Evolutionary conservation across 1,284 basidiomycete species (phyloP).

Genomic region (Trichosporon ovoides): DNA sequence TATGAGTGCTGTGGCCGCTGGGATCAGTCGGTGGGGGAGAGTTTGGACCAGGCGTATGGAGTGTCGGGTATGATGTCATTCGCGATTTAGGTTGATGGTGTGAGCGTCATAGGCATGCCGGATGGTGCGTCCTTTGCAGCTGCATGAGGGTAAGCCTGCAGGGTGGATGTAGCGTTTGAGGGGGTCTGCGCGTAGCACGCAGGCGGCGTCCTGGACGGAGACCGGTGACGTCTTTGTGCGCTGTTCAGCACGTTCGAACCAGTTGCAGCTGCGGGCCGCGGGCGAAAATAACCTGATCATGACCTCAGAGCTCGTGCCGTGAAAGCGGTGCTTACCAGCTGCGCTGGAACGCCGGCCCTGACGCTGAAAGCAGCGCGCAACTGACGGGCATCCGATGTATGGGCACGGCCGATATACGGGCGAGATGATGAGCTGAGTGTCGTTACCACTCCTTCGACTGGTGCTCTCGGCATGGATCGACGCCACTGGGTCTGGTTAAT

Average conservation of each 20-base stretch:
- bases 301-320: background rate
- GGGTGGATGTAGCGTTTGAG: background rate
- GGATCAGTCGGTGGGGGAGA: background rate
- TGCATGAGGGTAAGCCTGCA: background rate
- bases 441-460: no score
- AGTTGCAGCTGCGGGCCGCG: background rate
- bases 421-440: no score
- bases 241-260: background rate
- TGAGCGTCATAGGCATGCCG: constrained; percentile 4
- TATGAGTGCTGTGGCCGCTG: background rate
- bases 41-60: background rate
- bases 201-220: background rate
- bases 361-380: no score
- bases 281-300: background rate
- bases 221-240: constrained; percentile 1
- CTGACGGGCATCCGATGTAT: no score
- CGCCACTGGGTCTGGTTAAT: no score
- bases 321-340: background rate
- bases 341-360: no score
- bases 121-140: background rate
- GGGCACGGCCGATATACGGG: no score
- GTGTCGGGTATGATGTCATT: background rate
- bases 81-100: background rate
- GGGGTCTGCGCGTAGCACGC: background rate
- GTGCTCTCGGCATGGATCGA: no score